These are phyloP conservation scores for Vitis labrusca DNA, from an alignment of 164 flowering plant genomes.

Conservation along the genomic window DNA sequence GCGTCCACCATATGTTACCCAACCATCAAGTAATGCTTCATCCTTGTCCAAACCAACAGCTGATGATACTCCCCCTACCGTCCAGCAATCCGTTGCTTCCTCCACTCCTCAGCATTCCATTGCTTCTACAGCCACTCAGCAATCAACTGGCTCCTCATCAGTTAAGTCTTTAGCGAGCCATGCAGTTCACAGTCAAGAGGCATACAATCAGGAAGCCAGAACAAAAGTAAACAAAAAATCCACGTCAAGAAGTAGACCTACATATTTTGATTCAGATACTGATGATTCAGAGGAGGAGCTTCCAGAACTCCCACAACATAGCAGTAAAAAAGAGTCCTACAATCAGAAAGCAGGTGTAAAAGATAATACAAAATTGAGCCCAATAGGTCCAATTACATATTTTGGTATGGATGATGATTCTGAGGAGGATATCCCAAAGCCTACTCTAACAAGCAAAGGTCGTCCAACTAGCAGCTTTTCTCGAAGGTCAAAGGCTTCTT, in stretches of 20 bases:
- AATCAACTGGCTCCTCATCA: background rate
- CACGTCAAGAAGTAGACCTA: constrained; percentile 13
- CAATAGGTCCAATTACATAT: constrained; percentile 20
- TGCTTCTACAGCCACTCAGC: constrained; percentile 1
- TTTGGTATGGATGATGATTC: constrained; percentile 41
- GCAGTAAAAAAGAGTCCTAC: constrained; percentile 7
- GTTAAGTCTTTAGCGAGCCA: constrained; percentile 14
- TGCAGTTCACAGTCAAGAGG: constrained; percentile 15
- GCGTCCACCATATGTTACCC: constrained; percentile 48
- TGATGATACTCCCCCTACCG: constrained; percentile 13
- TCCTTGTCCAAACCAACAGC: constrained; percentile 15
- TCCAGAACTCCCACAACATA: constrained; percentile 19
- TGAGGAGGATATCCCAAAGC: constrained; percentile 29
- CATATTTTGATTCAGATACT: constrained; percentile 19
- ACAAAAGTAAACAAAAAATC: constrained; percentile 12
- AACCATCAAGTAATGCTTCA: constrained; percentile 24
- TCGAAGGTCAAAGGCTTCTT: constrained; percentile 53
- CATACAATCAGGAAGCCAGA: constrained; percentile 12
- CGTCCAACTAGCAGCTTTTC: constrained; percentile 33
- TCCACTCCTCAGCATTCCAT: constrained; percentile 8
- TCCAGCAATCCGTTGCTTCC: constrained; percentile 20
- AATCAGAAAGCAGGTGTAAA: constrained; percentile 3
- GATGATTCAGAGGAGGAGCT: constrained; percentile 32
- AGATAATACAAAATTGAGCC: constrained; percentile 11
- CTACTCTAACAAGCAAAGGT: constrained; percentile 16